Percentiles rank a stretch among this genome's conserved stretches.
Conservation (phyloP, 2,329 filamentous ascomycete species). For the Triangularia verruculosa region DNA sequence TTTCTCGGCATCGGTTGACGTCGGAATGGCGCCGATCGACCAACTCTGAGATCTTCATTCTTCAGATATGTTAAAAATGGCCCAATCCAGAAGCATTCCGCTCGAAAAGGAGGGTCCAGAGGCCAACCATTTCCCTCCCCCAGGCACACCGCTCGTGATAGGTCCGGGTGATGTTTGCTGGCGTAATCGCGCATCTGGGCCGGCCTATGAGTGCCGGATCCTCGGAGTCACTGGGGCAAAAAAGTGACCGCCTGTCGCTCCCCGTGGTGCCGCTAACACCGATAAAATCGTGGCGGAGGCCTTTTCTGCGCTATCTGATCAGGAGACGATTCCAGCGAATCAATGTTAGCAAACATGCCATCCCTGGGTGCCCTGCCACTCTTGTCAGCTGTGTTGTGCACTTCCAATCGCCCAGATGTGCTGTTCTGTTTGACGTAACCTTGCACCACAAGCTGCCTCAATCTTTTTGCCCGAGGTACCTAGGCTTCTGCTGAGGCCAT, state of each 20-base stretch:
- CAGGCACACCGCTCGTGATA: not conserved
- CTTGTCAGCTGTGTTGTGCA: not conserved
- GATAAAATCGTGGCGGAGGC: not conserved
- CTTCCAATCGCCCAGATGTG: not conserved
- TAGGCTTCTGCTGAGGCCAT: not conserved
- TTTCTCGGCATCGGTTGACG: not conserved
- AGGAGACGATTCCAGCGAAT: not conserved
- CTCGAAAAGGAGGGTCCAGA: not conserved
- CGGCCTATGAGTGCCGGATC: not conserved
- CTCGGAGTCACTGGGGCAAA: not conserved
- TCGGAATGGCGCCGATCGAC: not conserved
- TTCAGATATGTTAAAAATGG: not conserved
- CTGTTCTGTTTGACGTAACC: not conserved
- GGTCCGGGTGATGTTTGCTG: not conserved
- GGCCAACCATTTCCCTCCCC: not conserved
- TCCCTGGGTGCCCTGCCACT: not conserved
- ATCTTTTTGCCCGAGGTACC: not conserved
- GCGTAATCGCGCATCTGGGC: not conserved
- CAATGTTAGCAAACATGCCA: not conserved
- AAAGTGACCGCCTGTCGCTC: not conserved
- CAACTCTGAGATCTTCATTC: not conserved
- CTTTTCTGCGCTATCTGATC: not conserved
- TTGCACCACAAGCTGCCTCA: not conserved
- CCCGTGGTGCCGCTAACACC: not conserved
- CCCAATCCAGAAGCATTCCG: not conserved